These are phyloP conservation scores for Pichia sp. DNA, from an alignment of 1,139 yeast genomes.

Conservation along the genomic window DNA sequence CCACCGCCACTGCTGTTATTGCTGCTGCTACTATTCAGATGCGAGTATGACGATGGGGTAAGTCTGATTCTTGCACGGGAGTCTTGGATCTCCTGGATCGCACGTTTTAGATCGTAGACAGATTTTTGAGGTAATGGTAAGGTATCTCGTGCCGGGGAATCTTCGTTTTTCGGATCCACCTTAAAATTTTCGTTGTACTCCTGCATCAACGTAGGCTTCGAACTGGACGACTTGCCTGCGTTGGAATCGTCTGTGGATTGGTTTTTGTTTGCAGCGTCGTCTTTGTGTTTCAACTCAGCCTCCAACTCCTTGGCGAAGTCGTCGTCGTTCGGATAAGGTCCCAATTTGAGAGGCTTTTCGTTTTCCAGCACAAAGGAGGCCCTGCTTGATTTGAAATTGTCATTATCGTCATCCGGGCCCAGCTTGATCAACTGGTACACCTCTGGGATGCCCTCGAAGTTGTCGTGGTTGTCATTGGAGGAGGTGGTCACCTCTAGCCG, in stretches of 20 bases:
- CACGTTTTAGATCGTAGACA: slow-evolving; percentile 71
- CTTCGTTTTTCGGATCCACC: slow-evolving; percentile 47
- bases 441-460: slow-evolving; percentile 34
- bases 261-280: slow-evolving; percentile 38
- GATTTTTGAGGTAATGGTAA: slow-evolving; percentile 86
- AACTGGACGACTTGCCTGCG: slow-evolving; percentile 11
- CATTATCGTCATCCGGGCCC: slow-evolving; percentile 22
- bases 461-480: slow-evolving; percentile 25
- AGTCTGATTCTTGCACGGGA: slow-evolving; percentile 69
- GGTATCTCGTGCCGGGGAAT: slow-evolving; percentile 65
- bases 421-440: slow-evolving; percentile 30
- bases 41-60: slow-evolving; percentile 38
- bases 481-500: slow-evolving; percentile 41
- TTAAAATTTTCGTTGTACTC: slow-evolving; percentile 49
- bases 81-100: slow-evolving; percentile 75
- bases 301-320: slow-evolving; percentile 83
- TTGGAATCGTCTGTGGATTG: slow-evolving; percentile 26
- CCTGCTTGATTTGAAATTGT: slow-evolving; percentile 19
- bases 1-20: slow-evolving; percentile 1
- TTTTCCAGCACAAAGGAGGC: slow-evolving; percentile 40
- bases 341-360: slow-evolving; percentile 71
- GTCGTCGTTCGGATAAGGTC: slow-evolving; percentile 79
- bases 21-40: slow-evolving; percentile 8
- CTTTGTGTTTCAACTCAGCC: slow-evolving; percentile 74
- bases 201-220: slow-evolving; percentile 39